phyloP scores from a whole-genome alignment of 768 basidiomycete species.

The Mycena epipterygia region DNA sequence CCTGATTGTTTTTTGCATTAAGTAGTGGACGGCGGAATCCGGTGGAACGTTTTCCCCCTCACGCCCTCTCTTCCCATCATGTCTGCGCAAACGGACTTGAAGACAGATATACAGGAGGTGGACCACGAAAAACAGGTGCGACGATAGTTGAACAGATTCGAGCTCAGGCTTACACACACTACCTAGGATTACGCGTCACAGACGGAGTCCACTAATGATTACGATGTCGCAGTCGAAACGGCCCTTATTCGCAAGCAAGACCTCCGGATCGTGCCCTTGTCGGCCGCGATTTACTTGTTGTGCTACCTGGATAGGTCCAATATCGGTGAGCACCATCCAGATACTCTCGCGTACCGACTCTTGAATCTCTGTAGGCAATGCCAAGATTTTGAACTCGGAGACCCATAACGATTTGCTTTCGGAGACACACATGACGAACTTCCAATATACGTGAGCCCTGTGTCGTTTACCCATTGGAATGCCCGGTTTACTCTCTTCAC shows the following conservation, averaged over 20 bases:
- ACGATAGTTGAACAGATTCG: neutral
- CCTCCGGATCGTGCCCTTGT: slow-evolving; percentile 20
- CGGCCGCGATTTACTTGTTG: slow-evolving; percentile 21
- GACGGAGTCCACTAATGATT: neutral
- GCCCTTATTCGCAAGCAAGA: slow-evolving; percentile 23
- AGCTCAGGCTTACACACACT: neutral
- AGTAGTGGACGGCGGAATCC: too few relatives aligned
- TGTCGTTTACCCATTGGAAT: neutral
- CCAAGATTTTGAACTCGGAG: slow-evolving; percentile 50
- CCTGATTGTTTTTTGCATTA: too few relatives aligned
- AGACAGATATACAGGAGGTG: too few relatives aligned
- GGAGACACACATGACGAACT: slow-evolving; percentile 41
- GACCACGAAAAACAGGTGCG: neutral
- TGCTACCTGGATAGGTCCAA: slow-evolving; percentile 21
- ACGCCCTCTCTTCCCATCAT: too few relatives aligned
- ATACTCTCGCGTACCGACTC: neutral
- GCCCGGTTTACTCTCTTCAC: neutral
- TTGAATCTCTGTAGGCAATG: slow-evolving; percentile 37
- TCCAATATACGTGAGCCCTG: slow-evolving; percentile 46
- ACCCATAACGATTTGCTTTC: slow-evolving; percentile 47
- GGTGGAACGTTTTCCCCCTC: too few relatives aligned
- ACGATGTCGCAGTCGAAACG: slow-evolving; percentile 4
- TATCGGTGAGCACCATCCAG: slow-evolving; percentile 1
- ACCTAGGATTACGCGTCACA: slow-evolving; percentile 21
- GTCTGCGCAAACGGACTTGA: too few relatives aligned